These are phyloP conservation scores for Jatropha curcas DNA, from an alignment of 345 rosid genomes.

Conservation along the genomic window DNA sequence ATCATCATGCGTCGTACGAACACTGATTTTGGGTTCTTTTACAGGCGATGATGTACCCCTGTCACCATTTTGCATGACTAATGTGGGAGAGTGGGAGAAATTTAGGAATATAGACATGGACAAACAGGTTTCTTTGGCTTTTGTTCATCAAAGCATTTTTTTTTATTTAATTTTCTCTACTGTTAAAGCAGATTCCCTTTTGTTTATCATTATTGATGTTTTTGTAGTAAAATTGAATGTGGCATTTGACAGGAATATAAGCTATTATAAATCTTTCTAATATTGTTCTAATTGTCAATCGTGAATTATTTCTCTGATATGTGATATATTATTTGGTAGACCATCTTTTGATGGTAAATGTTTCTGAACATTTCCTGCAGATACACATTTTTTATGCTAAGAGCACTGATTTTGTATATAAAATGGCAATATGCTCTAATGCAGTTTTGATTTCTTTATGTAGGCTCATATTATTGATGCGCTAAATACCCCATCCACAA, in stretches of 20 bases:
- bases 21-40: conserved; percentile 24
- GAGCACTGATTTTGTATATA: not conserved
- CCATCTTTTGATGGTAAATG: not conserved
- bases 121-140: conserved; percentile 64
- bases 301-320: not conserved
- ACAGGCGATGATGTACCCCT: conserved; percentile 85
- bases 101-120: conserved; percentile 97
- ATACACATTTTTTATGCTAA: not conserved
- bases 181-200: not conserved
- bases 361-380: no score
- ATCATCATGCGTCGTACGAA: not conserved
- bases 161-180: not conserved
- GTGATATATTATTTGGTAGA: not conserved
- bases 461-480: conserved; percentile 67
- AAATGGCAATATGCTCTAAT: conserved; percentile 6
- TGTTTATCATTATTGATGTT: not conserved
- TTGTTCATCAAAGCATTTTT: conserved; percentile 16
- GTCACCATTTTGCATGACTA: conserved; percentile 77
- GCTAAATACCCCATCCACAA: conserved; percentile 41
- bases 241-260: not conserved
- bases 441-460: conserved; percentile 16
- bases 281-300: not conserved
- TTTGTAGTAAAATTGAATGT: not conserved
- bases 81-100: conserved; percentile 82
- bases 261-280: not conserved